These are phyloP conservation scores for Blastomyces gilchristii DNA, from an alignment of 2,329 filamentous ascomycete genomes.

Conservation along the genomic window DNA sequence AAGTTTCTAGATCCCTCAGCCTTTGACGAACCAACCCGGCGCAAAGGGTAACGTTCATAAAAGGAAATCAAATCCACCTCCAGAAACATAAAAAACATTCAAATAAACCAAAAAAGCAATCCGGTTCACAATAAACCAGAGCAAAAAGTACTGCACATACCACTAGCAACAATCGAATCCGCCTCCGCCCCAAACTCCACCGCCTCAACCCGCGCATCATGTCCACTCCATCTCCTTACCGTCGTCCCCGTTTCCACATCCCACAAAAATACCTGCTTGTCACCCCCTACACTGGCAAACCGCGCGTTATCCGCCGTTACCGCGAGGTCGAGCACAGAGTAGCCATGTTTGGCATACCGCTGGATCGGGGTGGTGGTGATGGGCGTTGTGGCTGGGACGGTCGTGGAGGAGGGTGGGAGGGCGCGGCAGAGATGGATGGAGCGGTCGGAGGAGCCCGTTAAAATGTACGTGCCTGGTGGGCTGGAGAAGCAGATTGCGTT, in stretches of 20 bases:
- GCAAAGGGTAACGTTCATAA: not conserved
- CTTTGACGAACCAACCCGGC: not conserved
- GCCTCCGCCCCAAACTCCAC: constrained; percentile 68
- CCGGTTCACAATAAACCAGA: too few species aligned
- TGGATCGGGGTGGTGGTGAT: constrained; percentile 55
- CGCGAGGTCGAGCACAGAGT: constrained; percentile 74
- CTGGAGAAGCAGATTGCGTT: constrained; percentile 65
- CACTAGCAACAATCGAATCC: constrained; percentile 61
- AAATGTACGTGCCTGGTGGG: constrained; percentile 62
- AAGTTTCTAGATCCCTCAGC: too few species aligned
- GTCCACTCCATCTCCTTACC: constrained; percentile 61
- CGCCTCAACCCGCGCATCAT: constrained; percentile 64
- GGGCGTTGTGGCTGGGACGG: constrained; percentile 26
- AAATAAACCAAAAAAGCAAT: not conserved
- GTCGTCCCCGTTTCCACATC: constrained; percentile 77
- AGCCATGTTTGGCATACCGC: constrained; percentile 80
- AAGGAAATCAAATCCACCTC: not conserved
- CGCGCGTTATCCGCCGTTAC: constrained; percentile 66
- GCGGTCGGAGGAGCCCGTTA: constrained; percentile 79
- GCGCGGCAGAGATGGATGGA: constrained; percentile 74
- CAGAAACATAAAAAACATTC: not conserved
- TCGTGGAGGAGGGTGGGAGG: constrained; percentile 30
- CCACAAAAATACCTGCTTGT: constrained; percentile 88
- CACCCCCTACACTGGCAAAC: constrained; percentile 80
- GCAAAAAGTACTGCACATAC: constrained; percentile 25